These are phyloP conservation scores for Candida verbasci DNA, from an alignment of 805 yeast genomes.

Conservation along the genomic window DNA sequence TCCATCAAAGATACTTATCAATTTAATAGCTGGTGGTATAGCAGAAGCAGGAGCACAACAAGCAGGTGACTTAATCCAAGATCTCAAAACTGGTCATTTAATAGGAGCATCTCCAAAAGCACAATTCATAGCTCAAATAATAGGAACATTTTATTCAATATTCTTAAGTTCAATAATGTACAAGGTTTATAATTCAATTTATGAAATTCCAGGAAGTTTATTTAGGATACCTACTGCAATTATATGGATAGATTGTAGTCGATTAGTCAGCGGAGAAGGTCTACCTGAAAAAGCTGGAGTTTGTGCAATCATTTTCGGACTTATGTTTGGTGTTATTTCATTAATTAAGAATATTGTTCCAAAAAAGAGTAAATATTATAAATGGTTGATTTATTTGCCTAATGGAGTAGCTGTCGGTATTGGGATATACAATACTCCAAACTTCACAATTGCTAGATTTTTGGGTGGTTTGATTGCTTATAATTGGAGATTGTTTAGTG, in stretches of 20 bases:
- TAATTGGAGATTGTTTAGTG: conserved; percentile 43
- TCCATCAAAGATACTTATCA: conserved; percentile 79
- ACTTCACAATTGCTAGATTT: conserved; percentile 90
- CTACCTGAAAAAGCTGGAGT: conserved; percentile 74
- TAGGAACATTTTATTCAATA: conserved; percentile 85
- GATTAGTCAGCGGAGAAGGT: conserved; percentile 87
- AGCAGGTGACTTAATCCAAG: conserved; percentile 98
- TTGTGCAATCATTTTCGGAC: conserved; percentile 58
- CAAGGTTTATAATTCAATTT: conserved; percentile 72
- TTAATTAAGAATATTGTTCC: conserved; percentile 56
- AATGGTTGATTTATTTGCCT: conserved; percentile 60
- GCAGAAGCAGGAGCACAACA: conserved; percentile 99
- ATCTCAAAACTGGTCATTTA: conserved; percentile 88
- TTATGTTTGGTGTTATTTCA: conserved; percentile 65
- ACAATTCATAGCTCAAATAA: conserved; percentile 84
- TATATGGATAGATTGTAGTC: conserved; percentile 94
- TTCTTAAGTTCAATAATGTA: conserved; percentile 78
- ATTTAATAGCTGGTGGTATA: conserved; percentile 91
- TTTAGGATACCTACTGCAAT: conserved; percentile 93
- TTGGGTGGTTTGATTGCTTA: conserved; percentile 75
- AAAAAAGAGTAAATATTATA: conserved; percentile 33
- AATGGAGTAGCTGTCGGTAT: conserved; percentile 97
- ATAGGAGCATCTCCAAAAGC: conserved; percentile 90
- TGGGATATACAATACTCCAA: conserved; percentile 91
- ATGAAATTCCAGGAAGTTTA: conserved; percentile 75